These are phyloP conservation scores for Vanrija sp. DNA, from an alignment of 1,284 basidiomycete species.

Conservation along the genomic window DNA sequence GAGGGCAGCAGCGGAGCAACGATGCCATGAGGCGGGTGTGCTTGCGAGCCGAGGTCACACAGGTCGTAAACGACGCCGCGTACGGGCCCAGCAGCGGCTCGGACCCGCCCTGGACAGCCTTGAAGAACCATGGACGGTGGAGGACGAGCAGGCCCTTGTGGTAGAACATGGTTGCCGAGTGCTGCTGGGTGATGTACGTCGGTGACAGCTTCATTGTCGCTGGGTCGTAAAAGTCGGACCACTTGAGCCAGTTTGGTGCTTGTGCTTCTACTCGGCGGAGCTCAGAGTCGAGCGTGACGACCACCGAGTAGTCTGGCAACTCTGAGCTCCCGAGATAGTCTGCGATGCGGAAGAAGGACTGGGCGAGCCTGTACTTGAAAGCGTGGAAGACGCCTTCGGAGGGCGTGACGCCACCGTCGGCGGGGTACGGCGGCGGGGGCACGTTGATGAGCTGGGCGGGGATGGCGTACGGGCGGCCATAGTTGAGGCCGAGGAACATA, in stretches of 20 bases:
- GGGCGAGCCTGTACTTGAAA: constrained; percentile 17
- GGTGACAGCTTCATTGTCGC: not conserved
- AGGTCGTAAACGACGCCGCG: constrained; percentile 24
- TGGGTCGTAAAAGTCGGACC: constrained; percentile 14
- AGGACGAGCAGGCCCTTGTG: constrained; percentile 23
- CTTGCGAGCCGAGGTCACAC: constrained; percentile 21
- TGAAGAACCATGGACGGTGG: constrained; percentile 24
- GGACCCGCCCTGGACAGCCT: constrained; percentile 14
- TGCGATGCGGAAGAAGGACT: constrained; percentile 17
- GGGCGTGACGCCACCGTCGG: constrained; percentile 7
- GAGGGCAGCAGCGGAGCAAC: constrained; percentile 9
- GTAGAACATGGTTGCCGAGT: constrained; percentile 23
- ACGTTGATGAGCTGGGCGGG: constrained; percentile 19
- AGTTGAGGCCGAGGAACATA: constrained; percentile 25
- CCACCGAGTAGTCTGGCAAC: constrained; percentile 19
- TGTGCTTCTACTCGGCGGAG: constrained; percentile 14
- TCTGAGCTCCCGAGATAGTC: constrained; percentile 19
- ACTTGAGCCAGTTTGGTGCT: constrained; percentile 21
- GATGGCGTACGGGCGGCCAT: constrained; percentile 25
- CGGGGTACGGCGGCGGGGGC: constrained; percentile 10
- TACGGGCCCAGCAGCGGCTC: constrained; percentile 21
- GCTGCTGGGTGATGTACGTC: constrained; percentile 21
- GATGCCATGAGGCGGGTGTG: constrained; percentile 20
- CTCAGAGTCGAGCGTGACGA: constrained; percentile 21
- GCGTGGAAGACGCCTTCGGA: constrained; percentile 19